Base-by-base conservation (phyloP, 345 rosid genomes). In the Salix brachista region DNA sequence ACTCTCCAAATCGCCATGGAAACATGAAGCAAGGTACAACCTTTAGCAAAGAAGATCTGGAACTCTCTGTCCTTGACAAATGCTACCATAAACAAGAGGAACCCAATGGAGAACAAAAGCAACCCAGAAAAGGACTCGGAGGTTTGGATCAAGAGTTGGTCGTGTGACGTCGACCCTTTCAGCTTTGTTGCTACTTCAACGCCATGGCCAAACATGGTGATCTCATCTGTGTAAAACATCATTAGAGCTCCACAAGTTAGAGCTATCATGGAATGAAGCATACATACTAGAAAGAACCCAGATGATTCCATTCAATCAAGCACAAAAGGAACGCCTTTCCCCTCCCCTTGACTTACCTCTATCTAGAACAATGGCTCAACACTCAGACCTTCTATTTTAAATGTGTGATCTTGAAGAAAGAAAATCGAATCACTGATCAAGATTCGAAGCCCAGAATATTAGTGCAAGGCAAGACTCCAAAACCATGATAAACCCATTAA, bases 241-340 rank as follows among this genome's bases (percentile, higher is more conserved):
- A 79, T 79, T 9, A 79, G 37, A 34, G 65, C 78, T 12, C 82
- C 78, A 69, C 82, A 67, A 17, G 74, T 46, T 44, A 79, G 69
- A 62, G 82, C 82, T 67, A 79, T 68, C 36, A 69, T 8, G 32
- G 82, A 79, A 26, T 79, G 82, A 36, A 79, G 78, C 46, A 74
- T 46, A 3, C 82, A 79, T 44, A 79, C 56, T 79, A 83, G 39
- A 61, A 76, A 82, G 62, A 87, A 87, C 61, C 88, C 83, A 68
- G 85, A 48, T 60, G 85, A 85, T 28, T 80, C 83, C 87, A 81
- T 86, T 36, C 13, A 19, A 75, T 58, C 66, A 50, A 34, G 3
- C 32, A 75, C 46, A 12, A 4, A 54, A 9, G 52, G 39, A 54
- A 32, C 54, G 60, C 6, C 23, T 61, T 37, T 32, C 41, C 46